phyloP scores from a whole-genome alignment of 768 basidiomycete species.

The Terana coerulea region DNA sequence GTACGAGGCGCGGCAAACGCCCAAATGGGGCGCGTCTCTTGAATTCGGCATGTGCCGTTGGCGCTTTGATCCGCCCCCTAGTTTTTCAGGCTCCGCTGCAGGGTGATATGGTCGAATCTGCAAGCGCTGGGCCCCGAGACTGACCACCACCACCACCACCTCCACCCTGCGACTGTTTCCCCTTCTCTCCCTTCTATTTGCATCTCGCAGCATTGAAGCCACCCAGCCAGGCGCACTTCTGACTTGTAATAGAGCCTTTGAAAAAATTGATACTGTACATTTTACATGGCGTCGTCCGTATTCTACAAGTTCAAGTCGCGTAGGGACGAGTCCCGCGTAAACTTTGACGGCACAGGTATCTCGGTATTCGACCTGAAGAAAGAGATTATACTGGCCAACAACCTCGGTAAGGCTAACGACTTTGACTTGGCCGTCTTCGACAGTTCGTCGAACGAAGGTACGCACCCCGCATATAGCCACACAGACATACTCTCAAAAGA shows the following conservation, averaged over 20 bases:
- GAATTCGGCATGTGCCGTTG: neutral
- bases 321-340: conserved; percentile 90
- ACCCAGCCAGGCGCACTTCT: neutral
- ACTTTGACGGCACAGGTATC: conserved; percentile 98
- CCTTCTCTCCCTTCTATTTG: neutral
- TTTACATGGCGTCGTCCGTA: conserved; percentile 82
- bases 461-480: conserved; percentile 11
- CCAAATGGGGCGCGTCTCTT: neutral
- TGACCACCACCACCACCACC: neutral
- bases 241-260: conserved; percentile 19
- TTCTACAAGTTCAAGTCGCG: conserved; percentile 98
- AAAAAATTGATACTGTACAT: conserved; percentile 18
- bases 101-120: too few species aligned
- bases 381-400: conserved; percentile 96
- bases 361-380: conserved; percentile 99
- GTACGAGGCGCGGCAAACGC: too few species aligned
- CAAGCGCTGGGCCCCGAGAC: neutral
- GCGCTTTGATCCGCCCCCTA: neutral
- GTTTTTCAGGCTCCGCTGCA: neutral
- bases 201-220: too few species aligned
- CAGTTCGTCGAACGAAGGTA: conserved; percentile 85
- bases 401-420: conserved; percentile 93
- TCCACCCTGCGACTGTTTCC: neutral
- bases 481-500: neutral
- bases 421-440: conserved; percentile 93